Evolutionary conservation across 2,329 filamentous ascomycete genomes (phyloP), one percentile per base, ranked within the genome.

Genomic region (Endocalyx cinctus): DNA sequence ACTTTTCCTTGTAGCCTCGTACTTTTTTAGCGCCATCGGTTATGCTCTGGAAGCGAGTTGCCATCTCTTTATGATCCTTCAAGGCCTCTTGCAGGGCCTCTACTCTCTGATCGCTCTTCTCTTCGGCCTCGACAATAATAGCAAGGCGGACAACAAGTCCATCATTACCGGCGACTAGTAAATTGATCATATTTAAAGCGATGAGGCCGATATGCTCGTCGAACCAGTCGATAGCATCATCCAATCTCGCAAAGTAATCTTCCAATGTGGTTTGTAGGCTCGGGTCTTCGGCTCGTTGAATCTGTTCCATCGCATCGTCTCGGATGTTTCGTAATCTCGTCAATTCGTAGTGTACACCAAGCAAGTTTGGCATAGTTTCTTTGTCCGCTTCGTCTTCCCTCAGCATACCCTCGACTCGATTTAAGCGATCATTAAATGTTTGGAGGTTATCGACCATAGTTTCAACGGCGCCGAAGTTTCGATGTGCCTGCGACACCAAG

Each of bases 221-320:
- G 55, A 98, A 98, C 82, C 85, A 88, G 46, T 88, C 86, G 43
- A 98, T 82, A 14, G 88, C 83, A 35, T 86, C 82, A 62, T 97
- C 89, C 35, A 98, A 65, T 14, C 84, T 76, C 36, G 82, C 72
- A 59, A 98, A 98, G 63, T 94, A 90, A 58, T 96, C 88, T 52
- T 88, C 80, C 31, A 98, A 65, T 3, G 90, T 97, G 31, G 77
- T 77, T 58, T 90, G 83, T 38, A 92, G 70, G 46, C 84, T 82
- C 7, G 68, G 59, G 51, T 92, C 86, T 42, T 82, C 74, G 10
- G 83, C 79, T 45, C 82, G 74, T 55, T 83, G 80, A 55, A 97
- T 95, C 72, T 98, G 92, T 54, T 95, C 88, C 77, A 97, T 89
- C 19, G 92, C 90, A 60, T 94, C 86, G 64, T 97, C 92, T 38